Percentiles rank a stretch among this genome's conserved stretches.
phyloP scores from a whole-genome alignment of 2,329 filamentous ascomycete species.

The Ceratocystis destructans region DNA sequence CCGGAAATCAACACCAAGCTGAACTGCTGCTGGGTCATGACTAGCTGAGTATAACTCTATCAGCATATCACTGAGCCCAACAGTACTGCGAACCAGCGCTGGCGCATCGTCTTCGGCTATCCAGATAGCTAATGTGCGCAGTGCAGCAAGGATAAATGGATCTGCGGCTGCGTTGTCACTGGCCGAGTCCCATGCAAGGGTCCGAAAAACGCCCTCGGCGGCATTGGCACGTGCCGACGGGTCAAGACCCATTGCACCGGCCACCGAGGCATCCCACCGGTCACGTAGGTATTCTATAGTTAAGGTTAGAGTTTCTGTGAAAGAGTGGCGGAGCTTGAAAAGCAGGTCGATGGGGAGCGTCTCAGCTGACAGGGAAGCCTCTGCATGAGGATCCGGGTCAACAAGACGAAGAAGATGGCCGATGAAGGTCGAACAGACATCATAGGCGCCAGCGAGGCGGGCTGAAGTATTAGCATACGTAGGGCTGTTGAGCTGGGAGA shows the following conservation, averaged over 20 bases:
- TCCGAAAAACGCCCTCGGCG: constrained; percentile 33
- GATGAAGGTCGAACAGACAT: constrained; percentile 48
- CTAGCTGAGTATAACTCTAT: constrained; percentile 42
- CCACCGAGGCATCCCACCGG: constrained; percentile 53
- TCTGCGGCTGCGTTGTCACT: constrained; percentile 38
- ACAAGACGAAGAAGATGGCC: constrained; percentile 43
- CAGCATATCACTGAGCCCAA: constrained; percentile 49
- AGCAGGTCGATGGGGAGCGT: constrained; percentile 31
- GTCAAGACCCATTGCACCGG: constrained; percentile 48
- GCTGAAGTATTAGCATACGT: constrained; percentile 38
- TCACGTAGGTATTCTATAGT: constrained; percentile 54
- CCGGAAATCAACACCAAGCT: constrained; percentile 37
- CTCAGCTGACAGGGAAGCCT: neutral
- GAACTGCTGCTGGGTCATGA: constrained; percentile 13
- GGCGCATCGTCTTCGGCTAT: constrained; percentile 55
- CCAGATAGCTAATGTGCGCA: constrained; percentile 50
- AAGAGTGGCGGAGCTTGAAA: constrained; percentile 44
- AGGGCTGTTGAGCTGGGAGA: constrained; percentile 42
- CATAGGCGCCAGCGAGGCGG: constrained; percentile 47
- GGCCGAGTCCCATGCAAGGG: constrained; percentile 46
- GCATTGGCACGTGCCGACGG: constrained; percentile 37
- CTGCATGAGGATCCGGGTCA: constrained; percentile 27
- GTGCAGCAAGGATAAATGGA: constrained; percentile 43
- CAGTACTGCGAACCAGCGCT: constrained; percentile 40
- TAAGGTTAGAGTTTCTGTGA: constrained; percentile 50